A percentile compares a stretch with the other conserved stretches of the same genome.
These are phyloP conservation scores for Coemansia nantahalensis DNA, from an alignment of 192 early-diverging fungal species.

Conservation along the genomic window DNA sequence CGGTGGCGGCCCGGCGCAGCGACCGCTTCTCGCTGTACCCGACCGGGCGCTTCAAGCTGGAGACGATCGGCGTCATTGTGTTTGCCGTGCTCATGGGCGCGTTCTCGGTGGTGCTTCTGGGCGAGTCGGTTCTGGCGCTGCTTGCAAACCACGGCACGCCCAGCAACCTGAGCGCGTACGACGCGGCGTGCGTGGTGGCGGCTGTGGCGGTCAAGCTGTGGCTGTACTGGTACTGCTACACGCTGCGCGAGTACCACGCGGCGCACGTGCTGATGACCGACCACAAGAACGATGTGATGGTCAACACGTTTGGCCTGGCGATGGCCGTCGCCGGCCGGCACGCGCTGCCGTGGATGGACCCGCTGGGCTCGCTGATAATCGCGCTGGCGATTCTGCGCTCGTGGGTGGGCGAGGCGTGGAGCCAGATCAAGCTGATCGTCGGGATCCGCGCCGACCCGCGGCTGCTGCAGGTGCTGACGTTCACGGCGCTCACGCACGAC, in stretches of 20 bases:
- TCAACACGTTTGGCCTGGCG: constrained; percentile 68
- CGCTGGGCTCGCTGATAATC: constrained; percentile 66
- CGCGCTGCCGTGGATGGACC: constrained; percentile 68
- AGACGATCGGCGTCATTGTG: constrained; percentile 76
- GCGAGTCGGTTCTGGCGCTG: constrained; percentile 65
- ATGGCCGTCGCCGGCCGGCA: constrained; percentile 63
- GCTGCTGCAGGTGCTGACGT: constrained; percentile 81
- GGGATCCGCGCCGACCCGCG: constrained; percentile 77
- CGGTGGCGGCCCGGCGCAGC: constrained; percentile 55
- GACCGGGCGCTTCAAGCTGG: constrained; percentile 71
- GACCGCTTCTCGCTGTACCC: constrained; percentile 70
- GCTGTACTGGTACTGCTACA: constrained; percentile 69
- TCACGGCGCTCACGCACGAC: constrained; percentile 79
- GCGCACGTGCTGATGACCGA: constrained; percentile 67
- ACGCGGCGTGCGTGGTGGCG: constrained; percentile 54
- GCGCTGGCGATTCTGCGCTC: constrained; percentile 66
- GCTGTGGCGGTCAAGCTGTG: constrained; percentile 62
- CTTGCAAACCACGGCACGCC: constrained; percentile 38
- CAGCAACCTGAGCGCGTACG: constrained; percentile 47
- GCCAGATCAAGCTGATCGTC: constrained; percentile 74
- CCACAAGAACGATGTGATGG: constrained; percentile 72
- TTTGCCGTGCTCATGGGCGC: constrained; percentile 77
- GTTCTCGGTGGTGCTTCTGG: constrained; percentile 66
- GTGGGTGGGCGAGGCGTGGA: constrained; percentile 66
- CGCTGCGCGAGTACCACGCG: constrained; percentile 55